These are phyloP conservation scores for Lactuca saligna DNA, from an alignment of 129 eudicot genomes.

Conservation along the genomic window DNA sequence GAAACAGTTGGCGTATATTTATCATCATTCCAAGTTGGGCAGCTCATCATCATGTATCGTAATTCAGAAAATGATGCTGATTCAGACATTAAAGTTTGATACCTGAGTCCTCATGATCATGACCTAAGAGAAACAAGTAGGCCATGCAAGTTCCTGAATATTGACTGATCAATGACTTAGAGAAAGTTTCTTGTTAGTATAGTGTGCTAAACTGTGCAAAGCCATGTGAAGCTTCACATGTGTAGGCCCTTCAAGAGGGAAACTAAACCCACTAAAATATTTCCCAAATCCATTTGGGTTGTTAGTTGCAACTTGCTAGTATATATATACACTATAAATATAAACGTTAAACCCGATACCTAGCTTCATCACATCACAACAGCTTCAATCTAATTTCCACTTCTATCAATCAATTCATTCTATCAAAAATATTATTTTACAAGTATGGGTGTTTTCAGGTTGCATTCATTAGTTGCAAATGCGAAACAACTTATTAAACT, in stretches of 20 bases:
- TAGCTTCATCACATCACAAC: too few relatives aligned
- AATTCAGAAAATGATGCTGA: neutral
- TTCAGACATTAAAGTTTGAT: neutral
- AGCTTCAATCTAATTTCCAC: too few relatives aligned
- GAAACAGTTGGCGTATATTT: neutral
- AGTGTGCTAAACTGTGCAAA: neutral
- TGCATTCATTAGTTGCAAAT: slow-evolving; percentile 26
- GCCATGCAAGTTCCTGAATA: slow-evolving; percentile 2
- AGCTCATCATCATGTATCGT: slow-evolving; percentile 10
- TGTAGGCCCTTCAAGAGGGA: too few relatives aligned
- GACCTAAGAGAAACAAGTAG: slow-evolving; percentile 8
- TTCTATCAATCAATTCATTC: too few relatives aligned
- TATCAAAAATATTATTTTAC: too few relatives aligned
- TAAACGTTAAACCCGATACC: too few relatives aligned
- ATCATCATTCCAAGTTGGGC: slow-evolving; percentile 18
- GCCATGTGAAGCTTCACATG: too few relatives aligned
- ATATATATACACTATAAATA: too few relatives aligned
- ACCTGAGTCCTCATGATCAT: neutral
- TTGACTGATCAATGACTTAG: slow-evolving; percentile 9
- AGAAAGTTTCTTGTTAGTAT: neutral
- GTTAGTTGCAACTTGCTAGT: too few relatives aligned
- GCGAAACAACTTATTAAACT: slow-evolving; percentile 28
- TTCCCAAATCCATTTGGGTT: too few relatives aligned
- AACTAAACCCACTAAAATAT: too few relatives aligned
- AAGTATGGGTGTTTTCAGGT: slow-evolving; percentile 18